Evolutionary conservation across 257 asterid genomes (phyloP).

Genomic region (Gentiana straminea): DNA sequence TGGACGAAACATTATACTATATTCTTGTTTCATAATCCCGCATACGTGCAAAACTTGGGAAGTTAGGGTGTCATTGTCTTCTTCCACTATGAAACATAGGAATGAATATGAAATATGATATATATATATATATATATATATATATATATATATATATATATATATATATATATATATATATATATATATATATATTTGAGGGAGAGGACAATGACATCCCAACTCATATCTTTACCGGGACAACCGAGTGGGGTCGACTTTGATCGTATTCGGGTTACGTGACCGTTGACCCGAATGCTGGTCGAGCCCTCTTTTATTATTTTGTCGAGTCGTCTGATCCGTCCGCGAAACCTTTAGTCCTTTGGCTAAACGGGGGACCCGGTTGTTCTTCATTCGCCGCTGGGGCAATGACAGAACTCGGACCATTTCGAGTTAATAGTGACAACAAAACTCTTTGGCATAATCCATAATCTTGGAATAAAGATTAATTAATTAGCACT

Average conservation of each 20-base stretch:
- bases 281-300: conserved; percentile 28
- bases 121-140: too few relatives aligned
- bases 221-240: conserved; percentile 24
- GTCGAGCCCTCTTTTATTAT: conserved; percentile 41
- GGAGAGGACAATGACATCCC: conserved; percentile 26
- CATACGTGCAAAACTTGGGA: too few relatives aligned
- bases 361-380: conserved; percentile 50
- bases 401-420: conserved; percentile 25
- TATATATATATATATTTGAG: too few relatives aligned
- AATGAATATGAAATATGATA: too few relatives aligned
- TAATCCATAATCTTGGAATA: conserved; percentile 22
- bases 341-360: conserved; percentile 28
- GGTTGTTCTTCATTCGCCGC: conserved; percentile 23
- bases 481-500: conserved; percentile 5
- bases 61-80: too few relatives aligned
- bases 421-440: conserved; percentile 20
- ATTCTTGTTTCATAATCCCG: too few relatives aligned
- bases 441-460: conserved; percentile 16
- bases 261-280: conserved; percentile 44
- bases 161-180: too few relatives aligned
- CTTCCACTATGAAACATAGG: too few relatives aligned
- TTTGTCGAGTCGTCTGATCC: conserved; percentile 35
- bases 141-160: too few relatives aligned
- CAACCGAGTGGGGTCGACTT: conserved; percentile 36
- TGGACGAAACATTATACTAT: too few relatives aligned